Evolutionary conservation across 768 basidiomycete species (phyloP).

Genomic region (Peribolospora kevripleyi): DNA sequence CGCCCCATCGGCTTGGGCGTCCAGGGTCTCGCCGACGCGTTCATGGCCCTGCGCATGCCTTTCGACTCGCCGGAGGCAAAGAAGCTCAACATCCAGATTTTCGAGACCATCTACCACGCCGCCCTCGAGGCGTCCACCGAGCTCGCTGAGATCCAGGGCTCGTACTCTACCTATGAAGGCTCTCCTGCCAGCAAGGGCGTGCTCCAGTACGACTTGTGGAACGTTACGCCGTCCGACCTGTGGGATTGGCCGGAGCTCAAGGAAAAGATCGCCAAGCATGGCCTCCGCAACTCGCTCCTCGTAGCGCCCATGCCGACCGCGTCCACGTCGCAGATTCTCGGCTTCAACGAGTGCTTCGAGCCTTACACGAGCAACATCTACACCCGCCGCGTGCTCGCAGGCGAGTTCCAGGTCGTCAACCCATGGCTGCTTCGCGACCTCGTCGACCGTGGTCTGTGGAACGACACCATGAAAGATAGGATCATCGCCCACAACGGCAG

Average conservation of each 20-base stretch:
- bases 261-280: conserved; percentile 53
- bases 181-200: conserved; percentile 70
- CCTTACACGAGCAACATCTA: conserved; percentile 99
- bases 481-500: conserved; percentile 81
- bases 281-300: conserved; percentile 71
- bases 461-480: conserved; percentile 97
- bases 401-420: conserved; percentile 98
- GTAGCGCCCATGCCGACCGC: conserved; percentile 98
- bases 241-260: conserved; percentile 90
- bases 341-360: conserved; percentile 97
- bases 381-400: conserved; percentile 93
- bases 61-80: conserved; percentile 77
- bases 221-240: conserved; percentile 56
- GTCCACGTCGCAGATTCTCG: conserved; percentile 90
- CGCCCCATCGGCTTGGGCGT: conserved; percentile 94
- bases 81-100: conserved; percentile 77
- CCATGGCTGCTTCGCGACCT: conserved; percentile 98
- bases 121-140: conserved; percentile 77
- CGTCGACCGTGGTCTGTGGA: conserved; percentile 82
- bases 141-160: conserved; percentile 29
- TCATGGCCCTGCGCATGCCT: conserved; percentile 89
- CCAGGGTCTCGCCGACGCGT: conserved; percentile 89
- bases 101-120: conserved; percentile 96
- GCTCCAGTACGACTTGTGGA: conserved; percentile 91
- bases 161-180: conserved; percentile 47